Base-by-base conservation (phyloP, 2,329 filamentous ascomycete species). In the Annulohypoxylon truncatum region DNA sequence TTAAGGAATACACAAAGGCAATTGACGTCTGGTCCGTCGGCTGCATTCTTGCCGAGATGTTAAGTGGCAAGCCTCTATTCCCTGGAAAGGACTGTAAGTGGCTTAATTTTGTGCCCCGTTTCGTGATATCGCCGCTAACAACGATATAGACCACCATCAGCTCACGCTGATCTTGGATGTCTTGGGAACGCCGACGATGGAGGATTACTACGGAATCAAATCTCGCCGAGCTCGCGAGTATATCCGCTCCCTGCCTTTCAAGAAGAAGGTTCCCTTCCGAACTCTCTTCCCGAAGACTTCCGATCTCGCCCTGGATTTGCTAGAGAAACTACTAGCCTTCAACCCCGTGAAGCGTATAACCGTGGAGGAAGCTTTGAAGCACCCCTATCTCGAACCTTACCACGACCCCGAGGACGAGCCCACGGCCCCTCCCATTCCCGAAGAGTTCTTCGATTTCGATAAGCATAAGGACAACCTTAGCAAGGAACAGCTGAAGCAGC, bases 141-240 rank as follows among this genome's bases (percentile, higher is more conserved):
- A 46, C 47, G 57, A 26, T 18, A 29, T 72, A 97, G 93, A 99
- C 79, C 96, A 99, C 81, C 96, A 99, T 82, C 96, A 99, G 82
- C 84, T 99, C 74, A 99, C 96, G 5, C 86, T 99, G 68, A 99
- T 99, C 77, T 86, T 99, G 72, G 96, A 99, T 75, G 95, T 99
- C 54, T 91, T 99, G 64, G 96, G 96, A 70, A 99, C 96, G 2
- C 96, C 96, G 2, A 99, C 96, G 10, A 99, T 99, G 96, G 96
- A 99, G 80, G 96, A 99, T 79, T 99, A 99, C 87, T 99, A 99
- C 76, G 96, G 96, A 71, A 99, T 99, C 88, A 99, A 99, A 84
- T 98, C 96, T 57, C 92, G 96, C 71, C 93, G 96, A 76, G 96
- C 96, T 53, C 89, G 96, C 71, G 96, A 99, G 82, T 99, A 99